Evolutionary conservation across 2,329 filamentous ascomycete species (phyloP), one percentile per base, ranked within the genome.

Genomic region (Akanthomyces dipterigenus): DNA sequence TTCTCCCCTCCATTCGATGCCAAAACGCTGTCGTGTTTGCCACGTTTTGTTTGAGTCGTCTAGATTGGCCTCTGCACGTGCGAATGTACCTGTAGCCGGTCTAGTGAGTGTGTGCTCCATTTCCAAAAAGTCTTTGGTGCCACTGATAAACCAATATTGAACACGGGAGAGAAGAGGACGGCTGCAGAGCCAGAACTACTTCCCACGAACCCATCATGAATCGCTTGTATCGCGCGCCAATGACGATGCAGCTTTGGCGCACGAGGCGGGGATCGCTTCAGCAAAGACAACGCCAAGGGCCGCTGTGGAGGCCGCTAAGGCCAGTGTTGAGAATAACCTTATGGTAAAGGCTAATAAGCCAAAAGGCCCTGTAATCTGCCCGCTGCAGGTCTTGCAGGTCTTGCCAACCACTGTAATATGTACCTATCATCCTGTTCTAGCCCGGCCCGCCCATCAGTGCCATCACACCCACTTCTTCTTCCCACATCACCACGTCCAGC

Each of bases 271-370:
- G 56, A 53, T 60, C 36, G 28, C 48, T 43, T 45, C 24, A 26
- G 3, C 24, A 46, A 51, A 18, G 24, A 48, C 42, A 20, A 31
- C 14, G 56, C 56, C 56, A 45, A 60, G 56, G 55, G 36, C 49
- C 36, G 38, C 56, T 43, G 38, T n/a, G 46, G 56, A 20, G 56
- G 12, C 18, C 49, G 56, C 56, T 45, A 60, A 53, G 18, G 28
- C 56, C 51, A 36, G 56, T 38, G 36, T 59, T n/a, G 46, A 36
- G 56, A 36, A 43, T 60, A 60, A 53, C 56, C 56, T 60, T 60
- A 51, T 60, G 42, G 28, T 31, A 22, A 42, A 55, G 22, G 11
- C 36, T 51, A 6, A 38, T n/a, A 9, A 34, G n/a, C 49, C 38
- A 38, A 38, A 34, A 38, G 38, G 49, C 49, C 49, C 49, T 51